Evolutionary conservation across 148 eudicot genomes (phyloP).

Genomic region (Amaranthus palmeri): DNA sequence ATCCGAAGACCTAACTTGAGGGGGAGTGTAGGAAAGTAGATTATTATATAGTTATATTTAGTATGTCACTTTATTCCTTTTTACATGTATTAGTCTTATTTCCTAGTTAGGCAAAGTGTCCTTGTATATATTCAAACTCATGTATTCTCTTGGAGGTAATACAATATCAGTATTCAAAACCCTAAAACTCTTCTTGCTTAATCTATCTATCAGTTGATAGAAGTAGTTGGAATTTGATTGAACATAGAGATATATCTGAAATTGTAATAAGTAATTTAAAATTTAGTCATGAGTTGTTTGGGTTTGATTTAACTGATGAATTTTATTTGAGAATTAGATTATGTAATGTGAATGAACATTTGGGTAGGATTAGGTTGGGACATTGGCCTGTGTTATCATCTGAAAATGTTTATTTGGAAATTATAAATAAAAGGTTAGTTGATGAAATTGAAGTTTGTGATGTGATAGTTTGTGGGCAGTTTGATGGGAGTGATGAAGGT

Average conservation of each 20-base stretch:
- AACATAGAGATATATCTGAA: conserved; percentile 74
- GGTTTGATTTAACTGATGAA: conserved; percentile 40
- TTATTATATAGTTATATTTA: too few species aligned
- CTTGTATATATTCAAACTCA: too few species aligned
- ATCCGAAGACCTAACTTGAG: too few species aligned
- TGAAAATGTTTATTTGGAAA: conserved; percentile 48
- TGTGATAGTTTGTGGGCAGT: conserved; percentile 57
- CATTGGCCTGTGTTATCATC: conserved; percentile 71
- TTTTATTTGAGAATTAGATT: conserved; percentile 53
- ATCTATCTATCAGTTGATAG: too few species aligned
- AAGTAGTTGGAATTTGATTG: conserved; percentile 18
- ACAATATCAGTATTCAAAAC: too few species aligned
- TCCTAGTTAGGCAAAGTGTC: too few species aligned
- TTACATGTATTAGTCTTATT: too few species aligned
- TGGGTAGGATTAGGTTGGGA: conserved; percentile 49
- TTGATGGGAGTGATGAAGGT: conserved; percentile 83
- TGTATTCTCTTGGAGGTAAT: too few species aligned
- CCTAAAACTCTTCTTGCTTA: too few species aligned
- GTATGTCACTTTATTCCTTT: too few species aligned
- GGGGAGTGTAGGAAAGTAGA: too few species aligned
- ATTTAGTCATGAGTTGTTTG: conserved; percentile 38
- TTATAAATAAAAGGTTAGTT: conserved; percentile 27
- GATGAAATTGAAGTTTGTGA: conserved; percentile 33
- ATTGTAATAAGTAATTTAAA: conserved; percentile 56
- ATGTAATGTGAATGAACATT: conserved; percentile 43